These are phyloP conservation scores for Forsythia suspensa DNA, from an alignment of 257 asterid genomes.

Conservation along the genomic window DNA sequence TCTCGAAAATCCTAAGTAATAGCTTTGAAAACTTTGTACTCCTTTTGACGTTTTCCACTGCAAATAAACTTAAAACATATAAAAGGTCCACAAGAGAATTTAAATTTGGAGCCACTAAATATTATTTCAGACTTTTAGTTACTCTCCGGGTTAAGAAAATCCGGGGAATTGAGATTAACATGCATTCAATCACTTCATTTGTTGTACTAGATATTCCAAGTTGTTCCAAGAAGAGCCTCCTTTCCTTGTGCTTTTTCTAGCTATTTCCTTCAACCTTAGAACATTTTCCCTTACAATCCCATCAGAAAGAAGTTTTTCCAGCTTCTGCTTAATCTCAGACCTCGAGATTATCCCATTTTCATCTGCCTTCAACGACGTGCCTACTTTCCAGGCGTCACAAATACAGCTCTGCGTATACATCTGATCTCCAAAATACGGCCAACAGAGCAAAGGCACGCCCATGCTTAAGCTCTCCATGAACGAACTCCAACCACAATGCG, in stretches of 20 bases:
- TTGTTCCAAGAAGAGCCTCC: slow-evolving; percentile 44
- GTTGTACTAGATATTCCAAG: slow-evolving; percentile 16
- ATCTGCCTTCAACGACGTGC: slow-evolving; percentile 30
- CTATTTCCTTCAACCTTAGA: slow-evolving; percentile 33
- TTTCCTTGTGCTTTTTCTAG: slow-evolving; percentile 30
- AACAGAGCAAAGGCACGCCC: slow-evolving; percentile 63
- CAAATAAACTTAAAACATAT: too few species aligned
- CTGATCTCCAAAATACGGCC: slow-evolving; percentile 75
- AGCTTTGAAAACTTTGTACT: too few species aligned
- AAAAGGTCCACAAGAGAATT: too few species aligned
- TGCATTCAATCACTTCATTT: slow-evolving; percentile 16
- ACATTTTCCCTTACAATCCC: slow-evolving; percentile 35
- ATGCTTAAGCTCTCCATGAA: slow-evolving; percentile 54
- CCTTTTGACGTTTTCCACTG: too few species aligned
- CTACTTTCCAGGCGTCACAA: slow-evolving; percentile 55
- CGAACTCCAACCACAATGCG: slow-evolving; percentile 75
- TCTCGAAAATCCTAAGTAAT: too few species aligned
- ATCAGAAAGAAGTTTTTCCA: slow-evolving; percentile 39
- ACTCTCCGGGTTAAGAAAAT: too few species aligned
- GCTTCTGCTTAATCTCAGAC: slow-evolving; percentile 38
- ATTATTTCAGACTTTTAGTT: too few species aligned
- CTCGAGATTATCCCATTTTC: slow-evolving; percentile 43
- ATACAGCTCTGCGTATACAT: slow-evolving; percentile 41
- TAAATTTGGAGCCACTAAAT: too few species aligned
- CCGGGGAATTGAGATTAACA: too few species aligned